Base-by-base conservation (phyloP, 371 early-diverging fungal species). In the Hamiltosporidium tvaerminnensis region DNA sequence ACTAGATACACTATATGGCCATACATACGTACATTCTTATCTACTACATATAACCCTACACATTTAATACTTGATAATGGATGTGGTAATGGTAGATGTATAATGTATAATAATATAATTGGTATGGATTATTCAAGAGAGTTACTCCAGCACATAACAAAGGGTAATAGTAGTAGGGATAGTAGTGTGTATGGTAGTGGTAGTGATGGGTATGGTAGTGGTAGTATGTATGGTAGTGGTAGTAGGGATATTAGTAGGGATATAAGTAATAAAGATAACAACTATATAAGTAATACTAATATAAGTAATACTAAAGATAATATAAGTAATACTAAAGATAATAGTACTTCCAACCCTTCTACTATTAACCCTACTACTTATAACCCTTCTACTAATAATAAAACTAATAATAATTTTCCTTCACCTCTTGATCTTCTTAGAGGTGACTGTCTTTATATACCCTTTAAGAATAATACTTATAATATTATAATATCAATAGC, bases 21-120 rank as follows among this genome's bases (percentile, higher is more conserved):
- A 7, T 5, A 14, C 14, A 44, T 44, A 7, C 5, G 44, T 7
- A 44, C 5, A 44, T 44, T 44, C 14, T 7, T 44, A 7, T 5
- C 5, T 44, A 44, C 44, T 7, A 7, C 5, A 7, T 44, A 44
- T 44, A 7, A 5, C 44, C 7, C 5, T 7, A 14, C 5, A 7
- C 7, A 7, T 44, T 5, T 44, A 44, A 7, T 75, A 34, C 56
- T 77, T 23, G 78, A 77, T 67, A 64, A 53, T 34, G 78, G 78
- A 16, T 70, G 68, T 56, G 78, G 78, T 12, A 77, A 77, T 57
- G 78, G 78, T n/a, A 61, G 78, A 52, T 59, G 65, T 53, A 61
- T 70, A 12, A 34, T 65, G 12, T 54, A 32, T 14, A 60, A 64
- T 2, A 62, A 63, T 12, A 70, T 65, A 1, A 36, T 72, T 9